phyloP scores from a whole-genome alignment of 2,329 filamentous ascomycete species.

The Colletotrichum sp. region DNA sequence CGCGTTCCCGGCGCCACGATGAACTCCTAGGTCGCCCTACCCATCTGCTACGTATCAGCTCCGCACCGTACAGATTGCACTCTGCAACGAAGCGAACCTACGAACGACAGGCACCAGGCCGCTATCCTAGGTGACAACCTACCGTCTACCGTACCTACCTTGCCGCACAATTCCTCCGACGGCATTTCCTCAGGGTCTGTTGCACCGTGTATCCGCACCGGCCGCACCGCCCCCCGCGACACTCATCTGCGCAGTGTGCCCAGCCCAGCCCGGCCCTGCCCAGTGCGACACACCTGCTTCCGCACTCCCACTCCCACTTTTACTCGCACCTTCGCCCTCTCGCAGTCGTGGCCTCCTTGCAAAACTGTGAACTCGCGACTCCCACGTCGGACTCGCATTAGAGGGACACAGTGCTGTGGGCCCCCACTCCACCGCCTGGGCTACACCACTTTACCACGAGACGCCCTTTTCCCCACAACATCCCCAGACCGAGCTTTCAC shows the following conservation, averaged over 20 bases:
- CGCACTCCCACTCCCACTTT: neutral
- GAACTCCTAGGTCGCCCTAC: neutral
- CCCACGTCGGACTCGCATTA: slow-evolving; percentile 18
- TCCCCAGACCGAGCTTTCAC: slow-evolving; percentile 23
- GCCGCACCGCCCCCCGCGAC: neutral
- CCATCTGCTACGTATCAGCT: neutral
- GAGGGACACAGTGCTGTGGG: slow-evolving; percentile 17
- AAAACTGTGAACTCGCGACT: neutral
- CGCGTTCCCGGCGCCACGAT: slow-evolving; percentile 6
- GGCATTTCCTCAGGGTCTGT: slow-evolving; percentile 11
- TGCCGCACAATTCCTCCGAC: slow-evolving; percentile 10
- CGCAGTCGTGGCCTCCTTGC: neutral
- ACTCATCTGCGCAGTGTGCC: neutral
- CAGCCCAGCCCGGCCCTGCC: neutral
- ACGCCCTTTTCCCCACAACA: slow-evolving; percentile 23
- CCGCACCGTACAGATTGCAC: neutral
- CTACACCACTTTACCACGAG: slow-evolving; percentile 21
- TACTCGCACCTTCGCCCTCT: neutral
- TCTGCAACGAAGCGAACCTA: neutral
- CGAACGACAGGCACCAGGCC: neutral
- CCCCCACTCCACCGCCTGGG: slow-evolving; percentile 21
- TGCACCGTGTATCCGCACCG: slow-evolving; percentile 16
- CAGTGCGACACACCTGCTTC: slow-evolving; percentile 8
- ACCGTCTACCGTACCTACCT: neutral
- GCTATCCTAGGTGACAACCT: neutral